phyloP scores from a whole-genome alignment of 2,329 filamentous ascomycete genomes.

The Didymella keratinophila region DNA sequence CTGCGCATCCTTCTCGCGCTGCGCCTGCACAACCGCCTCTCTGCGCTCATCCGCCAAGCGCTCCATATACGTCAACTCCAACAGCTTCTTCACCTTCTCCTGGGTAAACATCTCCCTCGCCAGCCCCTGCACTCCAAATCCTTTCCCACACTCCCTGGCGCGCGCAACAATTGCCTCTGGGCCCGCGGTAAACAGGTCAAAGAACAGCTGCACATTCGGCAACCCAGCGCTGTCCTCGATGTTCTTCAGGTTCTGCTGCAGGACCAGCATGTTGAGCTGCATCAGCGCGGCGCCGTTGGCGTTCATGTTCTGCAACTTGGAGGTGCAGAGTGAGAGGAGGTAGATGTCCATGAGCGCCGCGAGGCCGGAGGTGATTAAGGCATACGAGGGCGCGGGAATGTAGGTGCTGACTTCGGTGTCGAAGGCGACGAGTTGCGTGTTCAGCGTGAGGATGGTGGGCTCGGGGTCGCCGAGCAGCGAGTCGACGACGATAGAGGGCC shows the following conservation, averaged over 20 bases:
- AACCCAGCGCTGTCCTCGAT: slow-evolving; percentile 77
- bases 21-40: slow-evolving; percentile 70
- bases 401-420: slow-evolving; percentile 81
- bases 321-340: slow-evolving; percentile 71
- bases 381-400: slow-evolving; percentile 71
- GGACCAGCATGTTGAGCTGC: slow-evolving; percentile 90
- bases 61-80: slow-evolving; percentile 53
- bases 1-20: slow-evolving; percentile 74
- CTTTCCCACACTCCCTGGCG: slow-evolving; percentile 59
- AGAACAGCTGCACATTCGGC: slow-evolving; percentile 71
- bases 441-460: slow-evolving; percentile 80
- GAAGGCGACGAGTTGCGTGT: slow-evolving; percentile 83
- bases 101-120: slow-evolving; percentile 45
- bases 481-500: slow-evolving; percentile 62
- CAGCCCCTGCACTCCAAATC: slow-evolving; percentile 38
- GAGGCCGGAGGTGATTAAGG: slow-evolving; percentile 79
- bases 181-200: slow-evolving; percentile 71
- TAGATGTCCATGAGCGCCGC: slow-evolving; percentile 79
- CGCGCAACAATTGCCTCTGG: slow-evolving; percentile 70
- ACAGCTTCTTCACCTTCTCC: slow-evolving; percentile 52
- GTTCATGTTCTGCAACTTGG: slow-evolving; percentile 83
- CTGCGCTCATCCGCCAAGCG: slow-evolving; percentile 71
- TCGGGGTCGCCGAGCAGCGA: slow-evolving; percentile 80
- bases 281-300: slow-evolving; percentile 82
- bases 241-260: slow-evolving; percentile 97